phyloP scores from a whole-genome alignment of 441 rosid genomes.

The Gossypium trilobum region DNA sequence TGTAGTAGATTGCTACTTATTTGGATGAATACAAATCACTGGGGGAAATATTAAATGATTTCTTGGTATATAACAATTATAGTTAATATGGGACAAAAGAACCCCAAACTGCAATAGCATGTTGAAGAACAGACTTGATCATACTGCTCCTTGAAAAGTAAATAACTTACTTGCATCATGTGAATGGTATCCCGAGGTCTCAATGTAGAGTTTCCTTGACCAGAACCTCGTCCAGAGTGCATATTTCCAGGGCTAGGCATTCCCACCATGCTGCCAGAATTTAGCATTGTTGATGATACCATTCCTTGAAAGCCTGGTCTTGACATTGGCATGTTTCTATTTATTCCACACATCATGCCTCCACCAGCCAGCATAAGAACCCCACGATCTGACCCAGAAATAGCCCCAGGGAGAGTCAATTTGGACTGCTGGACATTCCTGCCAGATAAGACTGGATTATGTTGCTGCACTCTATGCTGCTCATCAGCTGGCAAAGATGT shows the following conservation, averaged over 20 bases:
- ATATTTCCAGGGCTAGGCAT: slow-evolving; percentile 54
- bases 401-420: slow-evolving; percentile 56
- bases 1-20: too few species aligned
- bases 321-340: slow-evolving; percentile 64
- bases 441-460: slow-evolving; percentile 53
- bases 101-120: not conserved
- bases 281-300: slow-evolving; percentile 57
- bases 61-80: not conserved
- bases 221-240: slow-evolving; percentile 57
- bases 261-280: slow-evolving; percentile 59
- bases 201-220: slow-evolving; percentile 65
- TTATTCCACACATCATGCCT: slow-evolving; percentile 56
- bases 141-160: not conserved
- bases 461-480: slow-evolving; percentile 68
- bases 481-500: slow-evolving; percentile 69
- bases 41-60: not conserved
- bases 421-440: slow-evolving; percentile 67
- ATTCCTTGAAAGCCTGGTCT: slow-evolving; percentile 78
- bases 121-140: not conserved
- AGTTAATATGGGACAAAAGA: not conserved
- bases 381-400: slow-evolving; percentile 63
- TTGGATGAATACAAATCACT: not conserved
- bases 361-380: slow-evolving; percentile 58
- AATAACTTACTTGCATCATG: slow-evolving; percentile 60
- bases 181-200: slow-evolving; percentile 72